Evolutionary conservation across 2,329 filamentous ascomycete genomes (phyloP).

Genomic region (Epichloe sibirici): DNA sequence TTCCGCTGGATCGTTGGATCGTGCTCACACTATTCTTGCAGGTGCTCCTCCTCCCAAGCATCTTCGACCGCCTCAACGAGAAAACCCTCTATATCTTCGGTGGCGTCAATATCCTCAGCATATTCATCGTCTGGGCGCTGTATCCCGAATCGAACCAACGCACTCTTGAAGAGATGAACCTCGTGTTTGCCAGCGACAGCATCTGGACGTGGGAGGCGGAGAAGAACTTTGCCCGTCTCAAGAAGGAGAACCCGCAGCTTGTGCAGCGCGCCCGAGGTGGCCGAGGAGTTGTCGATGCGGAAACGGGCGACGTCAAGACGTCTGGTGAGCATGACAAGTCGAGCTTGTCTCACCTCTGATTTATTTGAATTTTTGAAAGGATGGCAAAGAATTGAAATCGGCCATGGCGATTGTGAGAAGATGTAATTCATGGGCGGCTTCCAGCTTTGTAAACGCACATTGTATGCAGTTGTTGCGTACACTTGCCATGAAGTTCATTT

Average conservation of each 20-base stretch:
- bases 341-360: conserved; percentile 2
- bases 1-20: too few species aligned
- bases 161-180: conserved; percentile 63
- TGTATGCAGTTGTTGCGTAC: too few species aligned
- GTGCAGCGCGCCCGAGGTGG: conserved; percentile 9
- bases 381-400: too few species aligned
- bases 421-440: too few species aligned
- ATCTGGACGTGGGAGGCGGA: conserved; percentile 64
- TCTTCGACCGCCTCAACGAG: conserved; percentile 51
- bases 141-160: conserved; percentile 66
- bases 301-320: conserved; percentile 7
- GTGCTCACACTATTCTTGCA: conserved; percentile 1
- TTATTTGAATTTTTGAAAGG: too few species aligned
- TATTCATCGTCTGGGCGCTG: conserved; percentile 60
- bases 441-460: too few species aligned
- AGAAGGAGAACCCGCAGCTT: conserved; percentile 43
- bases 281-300: conserved; percentile 9
- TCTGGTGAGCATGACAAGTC: conserved; percentile 4
- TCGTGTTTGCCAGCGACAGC: conserved; percentile 54
- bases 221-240: conserved; percentile 48
- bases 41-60: conserved; percentile 41
- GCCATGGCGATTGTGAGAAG: too few species aligned
- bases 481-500: too few species aligned
- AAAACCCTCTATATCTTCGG: conserved; percentile 67
- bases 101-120: conserved; percentile 50